Evolutionary conservation across 805 yeast species (phyloP).

Genomic region (Peterozyma xylosa): DNA sequence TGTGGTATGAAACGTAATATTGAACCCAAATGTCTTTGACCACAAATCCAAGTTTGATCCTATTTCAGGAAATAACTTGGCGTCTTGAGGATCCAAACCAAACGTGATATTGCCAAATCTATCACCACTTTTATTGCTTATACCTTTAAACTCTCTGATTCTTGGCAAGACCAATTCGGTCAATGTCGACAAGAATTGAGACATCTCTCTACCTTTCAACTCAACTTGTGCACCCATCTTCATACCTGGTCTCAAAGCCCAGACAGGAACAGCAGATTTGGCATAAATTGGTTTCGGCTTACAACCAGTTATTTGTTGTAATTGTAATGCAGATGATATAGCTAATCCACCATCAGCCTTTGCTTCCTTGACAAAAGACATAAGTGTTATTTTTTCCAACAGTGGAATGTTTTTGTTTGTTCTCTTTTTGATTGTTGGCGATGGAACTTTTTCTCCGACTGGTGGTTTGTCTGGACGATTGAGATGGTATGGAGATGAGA

Average conservation of each 20-base stretch:
- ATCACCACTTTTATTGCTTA: conserved; percentile 75
- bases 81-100: conserved; percentile 73
- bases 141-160: conserved; percentile 79
- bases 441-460: conserved; percentile 62
- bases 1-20: conserved; percentile 75
- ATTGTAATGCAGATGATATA: conserved; percentile 66
- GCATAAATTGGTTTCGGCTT: conserved; percentile 72
- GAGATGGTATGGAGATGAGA: conserved; percentile 79
- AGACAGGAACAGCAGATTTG: conserved; percentile 70
- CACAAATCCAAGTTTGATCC: conserved; percentile 85
- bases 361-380: conserved; percentile 71
- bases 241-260: conserved; percentile 84
- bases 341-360: conserved; percentile 65
- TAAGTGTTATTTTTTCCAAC: conserved; percentile 59
- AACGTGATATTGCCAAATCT: conserved; percentile 77
- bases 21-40: conserved; percentile 82
- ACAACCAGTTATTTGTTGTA: conserved; percentile 92
- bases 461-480: conserved; percentile 78
- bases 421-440: conserved; percentile 66
- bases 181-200: conserved; percentile 78
- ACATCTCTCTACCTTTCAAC: conserved; percentile 72
- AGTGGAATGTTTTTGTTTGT: conserved; percentile 66
- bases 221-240: conserved; percentile 86
- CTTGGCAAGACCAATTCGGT: conserved; percentile 92
- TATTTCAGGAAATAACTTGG: conserved; percentile 85